Conservation (phyloP, 2,329 filamentous ascomycete species). For the Colletotrichum destructivum region DNA sequence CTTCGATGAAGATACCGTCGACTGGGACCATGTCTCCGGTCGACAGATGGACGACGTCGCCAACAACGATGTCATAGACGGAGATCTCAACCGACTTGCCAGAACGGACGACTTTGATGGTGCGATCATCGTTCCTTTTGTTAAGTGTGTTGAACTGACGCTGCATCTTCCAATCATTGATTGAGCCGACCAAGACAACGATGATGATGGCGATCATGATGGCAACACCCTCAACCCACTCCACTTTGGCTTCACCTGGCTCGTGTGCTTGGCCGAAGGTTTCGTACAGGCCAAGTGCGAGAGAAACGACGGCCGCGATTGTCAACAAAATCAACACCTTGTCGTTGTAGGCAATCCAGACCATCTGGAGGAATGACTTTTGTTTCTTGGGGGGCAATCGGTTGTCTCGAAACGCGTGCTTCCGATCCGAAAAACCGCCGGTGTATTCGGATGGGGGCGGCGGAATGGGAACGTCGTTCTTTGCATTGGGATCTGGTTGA, state of each 20-base stretch:
- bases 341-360: slow-evolving; percentile 82
- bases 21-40: slow-evolving; percentile 78
- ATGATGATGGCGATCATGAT: slow-evolving; percentile 74
- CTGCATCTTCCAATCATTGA: slow-evolving; percentile 76
- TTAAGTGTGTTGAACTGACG: slow-evolving; percentile 73
- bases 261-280: slow-evolving; percentile 65
- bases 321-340: slow-evolving; percentile 81
- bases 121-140: slow-evolving; percentile 71
- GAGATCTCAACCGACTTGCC: slow-evolving; percentile 73
- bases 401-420: slow-evolving; percentile 73
- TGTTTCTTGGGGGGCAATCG: slow-evolving; percentile 72
- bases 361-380: slow-evolving; percentile 70
- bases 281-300: slow-evolving; percentile 80
- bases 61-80: slow-evolving; percentile 75
- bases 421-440: slow-evolving; percentile 64
- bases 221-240: slow-evolving; percentile 76
- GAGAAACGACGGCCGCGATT: slow-evolving; percentile 76
- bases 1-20: slow-evolving; percentile 76
- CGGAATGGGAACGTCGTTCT: slow-evolving; percentile 35
- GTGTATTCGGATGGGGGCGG: slow-evolving; percentile 30
- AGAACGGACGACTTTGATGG: slow-evolving; percentile 76
- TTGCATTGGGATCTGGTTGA: slow-evolving; percentile 44
- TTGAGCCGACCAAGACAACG: slow-evolving; percentile 71
- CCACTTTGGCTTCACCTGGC: slow-evolving; percentile 61
- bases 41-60: slow-evolving; percentile 77